phyloP scores from a whole-genome alignment of 2,329 filamentous ascomycete species.

The Fusarium sp. region DNA sequence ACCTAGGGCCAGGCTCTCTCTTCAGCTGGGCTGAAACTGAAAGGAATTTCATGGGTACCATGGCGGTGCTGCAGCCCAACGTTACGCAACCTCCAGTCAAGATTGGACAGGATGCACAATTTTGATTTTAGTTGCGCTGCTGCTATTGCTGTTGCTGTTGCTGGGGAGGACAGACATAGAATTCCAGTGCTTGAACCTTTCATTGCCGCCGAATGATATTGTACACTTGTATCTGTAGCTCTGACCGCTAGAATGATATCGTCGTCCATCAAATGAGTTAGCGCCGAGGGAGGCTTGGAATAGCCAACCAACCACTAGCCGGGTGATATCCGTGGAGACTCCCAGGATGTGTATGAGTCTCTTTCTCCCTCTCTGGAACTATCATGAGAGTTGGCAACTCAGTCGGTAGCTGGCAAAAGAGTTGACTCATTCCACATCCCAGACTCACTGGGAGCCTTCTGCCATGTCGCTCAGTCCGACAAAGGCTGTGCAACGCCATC shows the following conservation, averaged over 20 bases:
- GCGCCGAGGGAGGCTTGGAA: conserved; percentile 13
- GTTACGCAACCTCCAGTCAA: conserved; percentile 40
- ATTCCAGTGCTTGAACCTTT: conserved; percentile 30
- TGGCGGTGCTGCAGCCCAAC: conserved; percentile 43
- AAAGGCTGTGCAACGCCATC: conserved; percentile 36
- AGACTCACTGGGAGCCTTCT: background rate
- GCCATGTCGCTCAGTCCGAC: conserved; percentile 4
- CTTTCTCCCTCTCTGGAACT: background rate
- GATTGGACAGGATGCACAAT: conserved; percentile 18
- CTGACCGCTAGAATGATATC: conserved; percentile 39
- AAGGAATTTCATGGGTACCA: conserved; percentile 26
- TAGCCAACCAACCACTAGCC: conserved; percentile 4
- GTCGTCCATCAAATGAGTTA: conserved; percentile 11
- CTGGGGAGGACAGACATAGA: conserved; percentile 33
- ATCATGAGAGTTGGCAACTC: conserved; percentile 14
- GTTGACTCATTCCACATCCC: background rate
- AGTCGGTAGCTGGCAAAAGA: conserved; percentile 8
- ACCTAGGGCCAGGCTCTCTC: conserved; percentile 28
- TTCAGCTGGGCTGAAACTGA: conserved; percentile 28
- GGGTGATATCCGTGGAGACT: conserved; percentile 3
- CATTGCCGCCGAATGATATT: conserved; percentile 1
- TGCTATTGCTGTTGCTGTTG: conserved; percentile 29
- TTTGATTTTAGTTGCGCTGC: conserved; percentile 13
- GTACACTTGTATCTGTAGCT: conserved; percentile 1
- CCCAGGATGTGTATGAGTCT: background rate